Evolutionary conservation across 257 asterid genomes (phyloP).

Genomic region (Solanum sitiens): DNA sequence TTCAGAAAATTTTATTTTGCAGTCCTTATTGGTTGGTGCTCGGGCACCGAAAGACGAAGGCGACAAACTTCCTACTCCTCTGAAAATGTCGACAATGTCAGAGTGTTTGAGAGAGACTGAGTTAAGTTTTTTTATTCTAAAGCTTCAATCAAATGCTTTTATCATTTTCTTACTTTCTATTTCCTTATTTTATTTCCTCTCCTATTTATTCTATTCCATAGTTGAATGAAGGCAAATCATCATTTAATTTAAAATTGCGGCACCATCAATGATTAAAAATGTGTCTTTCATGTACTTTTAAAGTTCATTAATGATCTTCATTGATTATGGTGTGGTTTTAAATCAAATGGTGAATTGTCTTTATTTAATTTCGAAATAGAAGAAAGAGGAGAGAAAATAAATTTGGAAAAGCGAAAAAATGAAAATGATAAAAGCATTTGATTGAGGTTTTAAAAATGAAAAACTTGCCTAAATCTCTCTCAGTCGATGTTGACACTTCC

Average conservation of each 20-base stretch:
- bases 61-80: not conserved
- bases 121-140: conserved; percentile 25
- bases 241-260: not conserved
- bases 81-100: conserved; percentile 6
- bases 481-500: conserved; percentile 21
- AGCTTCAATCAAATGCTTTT: not conserved
- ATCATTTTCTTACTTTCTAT: not conserved
- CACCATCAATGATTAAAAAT: not conserved
- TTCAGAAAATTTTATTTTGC: conserved; percentile 53
- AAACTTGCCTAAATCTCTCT: conserved; percentile 21
- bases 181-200: not conserved
- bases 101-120: conserved; percentile 9
- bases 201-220: not conserved
- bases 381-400: not conserved
- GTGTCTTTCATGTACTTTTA: not conserved
- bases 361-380: not conserved
- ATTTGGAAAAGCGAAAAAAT: not conserved
- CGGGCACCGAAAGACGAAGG: conserved; percentile 7
- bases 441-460: conserved; percentile 12
- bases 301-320: not conserved
- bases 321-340: not conserved
- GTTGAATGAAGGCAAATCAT: not conserved
- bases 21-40: conserved; percentile 28
- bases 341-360: not conserved
- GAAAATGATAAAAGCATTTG: not conserved